Evolutionary conservation across 139 green algal species (phyloP), one percentile per base, ranked within the genome.

Genomic region (Chlorella sp.): DNA sequence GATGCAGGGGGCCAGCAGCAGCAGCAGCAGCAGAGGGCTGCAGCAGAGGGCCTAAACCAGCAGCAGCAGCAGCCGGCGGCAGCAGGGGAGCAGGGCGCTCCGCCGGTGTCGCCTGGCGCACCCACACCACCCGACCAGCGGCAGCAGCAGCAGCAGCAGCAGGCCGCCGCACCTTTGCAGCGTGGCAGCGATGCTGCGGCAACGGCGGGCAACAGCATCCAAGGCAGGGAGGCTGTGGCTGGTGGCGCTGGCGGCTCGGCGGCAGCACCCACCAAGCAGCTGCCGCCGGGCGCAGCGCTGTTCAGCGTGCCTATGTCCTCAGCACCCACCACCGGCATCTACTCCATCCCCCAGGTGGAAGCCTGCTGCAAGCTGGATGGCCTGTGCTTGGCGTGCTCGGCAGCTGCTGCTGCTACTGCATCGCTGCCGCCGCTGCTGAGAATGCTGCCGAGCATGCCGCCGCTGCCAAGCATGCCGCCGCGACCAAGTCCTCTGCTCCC

Each of bases 271-370:
- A 34, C 1, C 30, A 60, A 32, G 7, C 72, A 40, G 73, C 22
- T 20, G 56, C 54, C 54, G 0, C 67, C 77, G 36, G 75, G 75
- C 2, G 65, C 83, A 7, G 65, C 76, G 24, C n/a, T 90, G 44
- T 86, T 88, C 48, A 85, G 73, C 69, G 87, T 90, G 40, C 87
- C 87, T 26, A 69, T 60, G 36, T 22, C 51, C 20, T 70, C 70
- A 32, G 78, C 78, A 70, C 87, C 82, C 62, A 64, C 78, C 28
- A 85, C 82, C 32, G 87, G 87, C 32, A 83, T 90, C 30, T 90
- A 88, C 69, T 73, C 46, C 36, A 79, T 90, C 11, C 77, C 84
- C 1, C 72, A 73, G 34, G 65, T 43, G 65, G 2, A 30, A 22
- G 65, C 51, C 4, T 60, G 51, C 51, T 26, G 51, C 51, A 26